Conservation (phyloP, 2,329 filamentous ascomycete species). For the Apiospora marii region DNA sequence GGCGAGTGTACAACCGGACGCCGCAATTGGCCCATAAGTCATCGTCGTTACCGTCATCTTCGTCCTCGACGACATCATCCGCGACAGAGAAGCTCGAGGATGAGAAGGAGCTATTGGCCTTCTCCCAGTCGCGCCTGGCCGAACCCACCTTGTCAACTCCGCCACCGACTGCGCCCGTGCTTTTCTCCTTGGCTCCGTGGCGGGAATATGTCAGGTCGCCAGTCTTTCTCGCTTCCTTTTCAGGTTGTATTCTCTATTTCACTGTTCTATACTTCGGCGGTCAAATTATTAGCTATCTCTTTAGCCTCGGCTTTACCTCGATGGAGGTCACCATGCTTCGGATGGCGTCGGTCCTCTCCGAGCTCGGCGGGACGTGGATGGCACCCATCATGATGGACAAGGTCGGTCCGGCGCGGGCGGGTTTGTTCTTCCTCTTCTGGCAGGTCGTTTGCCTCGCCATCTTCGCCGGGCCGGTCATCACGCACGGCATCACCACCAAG, state of each 20-base stretch:
- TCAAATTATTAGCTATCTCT: conserved; percentile 18
- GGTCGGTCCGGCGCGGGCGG: conserved; percentile 13
- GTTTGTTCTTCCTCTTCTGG: conserved; percentile 21
- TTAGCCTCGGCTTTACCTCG: conserved; percentile 15
- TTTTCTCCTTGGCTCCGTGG: not conserved
- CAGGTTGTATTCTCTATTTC: conserved; percentile 22
- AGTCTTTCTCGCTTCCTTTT: conserved; percentile 17
- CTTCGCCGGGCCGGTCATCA: not conserved
- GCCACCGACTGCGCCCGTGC: not conserved
- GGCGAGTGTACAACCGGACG: not conserved
- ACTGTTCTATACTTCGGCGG: conserved; percentile 15
- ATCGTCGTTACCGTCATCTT: not conserved
- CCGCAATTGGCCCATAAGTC: not conserved
- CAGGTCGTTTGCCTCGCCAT: not conserved
- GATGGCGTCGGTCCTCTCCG: conserved; percentile 6
- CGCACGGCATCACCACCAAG: conserved; percentile 13
- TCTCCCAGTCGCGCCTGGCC: not conserved
- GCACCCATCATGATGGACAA: conserved; percentile 11
- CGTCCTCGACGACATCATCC: not conserved
- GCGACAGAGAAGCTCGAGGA: not conserved
- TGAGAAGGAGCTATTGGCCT: not conserved
- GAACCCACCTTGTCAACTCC: not conserved
- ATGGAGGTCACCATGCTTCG: conserved; percentile 16
- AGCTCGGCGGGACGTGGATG: conserved; percentile 12
- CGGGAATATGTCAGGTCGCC: conserved; percentile 20